Evolutionary conservation across 176 grass and related monocot genomes (phyloP), one percentile per base, ranked within the genome.

Genomic region (Thinopyrum elongatum): DNA sequence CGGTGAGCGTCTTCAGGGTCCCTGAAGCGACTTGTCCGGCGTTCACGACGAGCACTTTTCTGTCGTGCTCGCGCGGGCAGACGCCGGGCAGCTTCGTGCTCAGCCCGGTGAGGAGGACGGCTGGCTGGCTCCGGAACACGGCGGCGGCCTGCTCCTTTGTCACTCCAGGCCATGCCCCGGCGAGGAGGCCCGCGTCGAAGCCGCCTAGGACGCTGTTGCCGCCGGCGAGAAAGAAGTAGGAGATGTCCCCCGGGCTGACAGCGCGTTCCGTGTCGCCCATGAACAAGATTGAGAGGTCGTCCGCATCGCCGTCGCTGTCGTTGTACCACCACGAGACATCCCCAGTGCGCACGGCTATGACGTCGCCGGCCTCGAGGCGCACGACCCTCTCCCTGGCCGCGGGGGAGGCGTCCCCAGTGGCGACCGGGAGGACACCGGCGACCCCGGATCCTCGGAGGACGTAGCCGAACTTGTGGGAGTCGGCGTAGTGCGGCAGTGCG

Each of bases 321-420:
- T 85, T 89, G 76, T 80, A 85, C 77, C 75, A 85, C 87, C 87
- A 89, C 12, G 87, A 31, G 53, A 80, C 64, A 8, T 62, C 83
- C 15, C 82, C 87, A 9, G 31, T 14, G 22, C 74, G 87, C 15
- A 85, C 2, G 17, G 33, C 28, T n/a, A 85, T 73, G 16, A 80
- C 39, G 13, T 89, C 82, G 22, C 69, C 81, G 26, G 70, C 33
- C 13, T 75, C 65, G 8, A 79, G 60, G 7, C 62, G 66, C 22
- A 78, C 29, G 23, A 84, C 72, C 75, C 38, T 84, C 59, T 88
- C 60, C 53, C 41, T 60, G 19, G 33, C 0, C 22, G 13, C 23
- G 49, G 49, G 1, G 4, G 16, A 53, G 49, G 16, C 16, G 49
- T 53, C 16, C 49, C 16, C 49, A 6, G 49, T 53, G 49, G 16